phyloP scores from a whole-genome alignment of 2,329 filamentous ascomycete species.

The Emydomyces testavorans region DNA sequence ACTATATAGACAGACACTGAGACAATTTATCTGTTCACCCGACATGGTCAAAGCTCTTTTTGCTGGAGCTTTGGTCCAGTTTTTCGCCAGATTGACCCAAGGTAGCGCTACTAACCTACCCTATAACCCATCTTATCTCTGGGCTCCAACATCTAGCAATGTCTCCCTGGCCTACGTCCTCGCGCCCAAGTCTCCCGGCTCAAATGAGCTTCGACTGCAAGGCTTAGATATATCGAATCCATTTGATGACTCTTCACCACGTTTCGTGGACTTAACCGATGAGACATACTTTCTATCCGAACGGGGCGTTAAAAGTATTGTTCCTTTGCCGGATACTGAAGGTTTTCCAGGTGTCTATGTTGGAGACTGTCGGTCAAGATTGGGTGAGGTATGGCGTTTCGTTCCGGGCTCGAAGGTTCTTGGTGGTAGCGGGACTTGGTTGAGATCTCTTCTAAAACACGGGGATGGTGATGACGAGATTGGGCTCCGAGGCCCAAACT shows the following conservation, averaged over 20 bases:
- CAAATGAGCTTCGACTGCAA: constrained; percentile 14
- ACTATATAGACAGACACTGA: background rate
- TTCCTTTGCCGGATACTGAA: constrained; percentile 53
- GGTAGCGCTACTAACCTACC: constrained; percentile 8
- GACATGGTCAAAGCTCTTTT: constrained; percentile 12
- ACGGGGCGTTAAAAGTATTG: constrained; percentile 46
- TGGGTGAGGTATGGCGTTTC: constrained; percentile 14
- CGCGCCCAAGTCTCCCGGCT: constrained; percentile 7
- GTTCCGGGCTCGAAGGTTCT: constrained; percentile 47
- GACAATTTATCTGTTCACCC: background rate
- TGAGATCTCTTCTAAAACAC: constrained; percentile 26
- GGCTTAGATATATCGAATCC: constrained; percentile 13
- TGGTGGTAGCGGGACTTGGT: constrained; percentile 51
- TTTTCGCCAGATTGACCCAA: constrained; percentile 1
- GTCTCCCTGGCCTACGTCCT: constrained; percentile 13
- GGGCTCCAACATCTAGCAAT: constrained; percentile 11
- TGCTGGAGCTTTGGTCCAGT: constrained; percentile 2
- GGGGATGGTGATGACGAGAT: constrained; percentile 23
- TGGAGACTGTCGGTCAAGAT: constrained; percentile 50
- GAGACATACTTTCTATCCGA: constrained; percentile 47
- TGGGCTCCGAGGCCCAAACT: constrained; percentile 41
- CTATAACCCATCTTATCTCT: constrained; percentile 18
- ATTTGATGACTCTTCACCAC: constrained; percentile 26
- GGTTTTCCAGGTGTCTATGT: constrained; percentile 63
- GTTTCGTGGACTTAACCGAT: constrained; percentile 23